These are phyloP conservation scores for Pyricularia grisea DNA, from an alignment of 2,329 filamentous ascomycete species.

Conservation along the genomic window DNA sequence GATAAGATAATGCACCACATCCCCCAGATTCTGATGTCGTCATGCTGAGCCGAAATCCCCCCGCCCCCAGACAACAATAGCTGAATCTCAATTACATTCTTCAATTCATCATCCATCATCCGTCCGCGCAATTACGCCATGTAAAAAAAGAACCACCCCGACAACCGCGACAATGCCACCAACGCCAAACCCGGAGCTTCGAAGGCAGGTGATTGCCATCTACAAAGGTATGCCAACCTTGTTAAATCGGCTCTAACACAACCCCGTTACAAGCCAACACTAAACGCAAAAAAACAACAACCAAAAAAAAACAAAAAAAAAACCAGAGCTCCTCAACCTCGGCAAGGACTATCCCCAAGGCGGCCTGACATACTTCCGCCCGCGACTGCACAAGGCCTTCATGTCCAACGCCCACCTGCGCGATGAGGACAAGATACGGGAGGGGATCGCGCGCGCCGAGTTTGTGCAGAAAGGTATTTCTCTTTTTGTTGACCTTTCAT, in stretches of 20 bases:
- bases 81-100: neutral
- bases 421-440: slow-evolving; percentile 66
- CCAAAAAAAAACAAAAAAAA: neutral
- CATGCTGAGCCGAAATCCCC: neutral
- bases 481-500: neutral
- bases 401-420: slow-evolving; percentile 59
- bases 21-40: neutral
- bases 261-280: too few species aligned
- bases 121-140: neutral
- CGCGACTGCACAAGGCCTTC: slow-evolving; percentile 78
- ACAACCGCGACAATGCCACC: slow-evolving; percentile 8
- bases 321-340: slow-evolving; percentile 71
- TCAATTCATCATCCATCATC: neutral
- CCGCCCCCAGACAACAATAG: too few species aligned
- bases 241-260: neutral
- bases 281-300: too few species aligned
- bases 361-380: slow-evolving; percentile 63
- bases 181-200: slow-evolving; percentile 46
- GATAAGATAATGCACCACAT: neutral
- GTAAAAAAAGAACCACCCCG: neutral
- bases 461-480: slow-evolving; percentile 85
- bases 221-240: slow-evolving; percentile 62
- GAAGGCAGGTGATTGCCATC: slow-evolving; percentile 70
- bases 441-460: slow-evolving; percentile 68
- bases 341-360: slow-evolving; percentile 83